Evolutionary conservation across 192 early-diverging fungal species (phyloP), one percentile per base, ranked within the genome.

Genomic region (Umbelopsis sp.): DNA sequence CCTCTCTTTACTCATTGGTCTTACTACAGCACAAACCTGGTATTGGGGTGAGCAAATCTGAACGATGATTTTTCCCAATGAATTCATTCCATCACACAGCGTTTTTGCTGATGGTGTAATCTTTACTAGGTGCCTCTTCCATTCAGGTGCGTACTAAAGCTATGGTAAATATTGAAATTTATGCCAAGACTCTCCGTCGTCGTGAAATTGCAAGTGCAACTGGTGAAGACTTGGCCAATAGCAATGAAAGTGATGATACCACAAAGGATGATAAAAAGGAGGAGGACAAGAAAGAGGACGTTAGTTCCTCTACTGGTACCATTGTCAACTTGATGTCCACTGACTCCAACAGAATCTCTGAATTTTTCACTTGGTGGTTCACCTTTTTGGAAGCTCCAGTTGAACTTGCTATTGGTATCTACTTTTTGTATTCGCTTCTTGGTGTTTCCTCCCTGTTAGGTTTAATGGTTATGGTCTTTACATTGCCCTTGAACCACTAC

Each of bases 171-270:
- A 74, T 79, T 20, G 90, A 91, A 73, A 75, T 91, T 2, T 86
- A 89, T 38, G 67, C 79, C n/a, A 91, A 90, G 69, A 86, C 88
- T 20, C 78, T 91, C 24, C 81, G 80, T 22, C 85, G 89, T 24
- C 79, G 83, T 73, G 83, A 88, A 75, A 83, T 83, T 68, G 74
- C 80, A 26, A 83, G 77, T 50, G 78, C 77, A 41, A 73, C 76
- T 22, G 17, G 74, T 67, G 49, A 75, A 49, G 47, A 49, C 16
- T 49, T 49, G 16, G 47, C 47, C 5, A 5, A 4, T 4, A 71
- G 56, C 10, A 76, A 68, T 4, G 73, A 77, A 2, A 83, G 82
- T 21, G 76, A 81, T 44, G 69, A 66, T 24, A 77, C 66, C 7
- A 69, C 81, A 2, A 12, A 62, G 16, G 72, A 80, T 11, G 74